A percentile compares a stretch with the other conserved stretches of the same genome.
Conservation (phyloP, 345 rosid species). For the Odontarrhena argentea region DNA sequence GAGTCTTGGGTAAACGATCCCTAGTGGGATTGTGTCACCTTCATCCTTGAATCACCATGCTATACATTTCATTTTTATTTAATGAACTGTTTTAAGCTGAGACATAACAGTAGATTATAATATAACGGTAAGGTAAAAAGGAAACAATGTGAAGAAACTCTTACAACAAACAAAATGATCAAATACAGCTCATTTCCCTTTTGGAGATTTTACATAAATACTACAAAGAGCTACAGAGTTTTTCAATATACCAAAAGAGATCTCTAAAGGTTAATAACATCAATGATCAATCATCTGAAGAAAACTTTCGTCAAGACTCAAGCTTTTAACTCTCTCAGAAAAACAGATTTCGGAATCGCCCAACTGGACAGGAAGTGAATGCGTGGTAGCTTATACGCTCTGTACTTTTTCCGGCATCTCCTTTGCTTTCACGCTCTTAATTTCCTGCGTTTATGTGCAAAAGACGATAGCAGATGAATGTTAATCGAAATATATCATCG, state of each 20-base stretch:
- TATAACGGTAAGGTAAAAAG: neutral
- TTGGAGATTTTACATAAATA: slow-evolving; percentile 28
- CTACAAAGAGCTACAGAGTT: slow-evolving; percentile 18
- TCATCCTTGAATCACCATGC: too few relatives aligned
- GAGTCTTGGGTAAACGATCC: too few relatives aligned
- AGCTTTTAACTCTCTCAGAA: slow-evolving; percentile 15
- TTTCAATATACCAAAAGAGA: slow-evolving; percentile 30
- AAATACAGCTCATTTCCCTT: slow-evolving; percentile 20
- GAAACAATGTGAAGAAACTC: slow-evolving; percentile 27
- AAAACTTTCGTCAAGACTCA: slow-evolving; percentile 17
- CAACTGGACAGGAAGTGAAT: neutral
- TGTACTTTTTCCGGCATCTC: slow-evolving; percentile 40
- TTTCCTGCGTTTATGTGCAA: slow-evolving; percentile 28
- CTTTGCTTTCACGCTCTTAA: slow-evolving; percentile 25
- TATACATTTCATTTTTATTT: too few relatives aligned
- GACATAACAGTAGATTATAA: neutral
- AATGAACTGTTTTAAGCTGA: neutral
- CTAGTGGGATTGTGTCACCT: too few relatives aligned
- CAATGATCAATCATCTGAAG: slow-evolving; percentile 30
- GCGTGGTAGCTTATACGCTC: slow-evolving; percentile 31
- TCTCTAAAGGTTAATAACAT: slow-evolving; percentile 24
- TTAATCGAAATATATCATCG: neutral
- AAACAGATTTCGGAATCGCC: slow-evolving; percentile 19
- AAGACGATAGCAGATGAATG: neutral
- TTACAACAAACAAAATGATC: slow-evolving; percentile 33